A percentile compares a stretch with the other conserved stretches of the same genome.
Evolutionary conservation across 2,329 filamentous ascomycete species (phyloP).

Genomic region (Blumeria hordei): DNA sequence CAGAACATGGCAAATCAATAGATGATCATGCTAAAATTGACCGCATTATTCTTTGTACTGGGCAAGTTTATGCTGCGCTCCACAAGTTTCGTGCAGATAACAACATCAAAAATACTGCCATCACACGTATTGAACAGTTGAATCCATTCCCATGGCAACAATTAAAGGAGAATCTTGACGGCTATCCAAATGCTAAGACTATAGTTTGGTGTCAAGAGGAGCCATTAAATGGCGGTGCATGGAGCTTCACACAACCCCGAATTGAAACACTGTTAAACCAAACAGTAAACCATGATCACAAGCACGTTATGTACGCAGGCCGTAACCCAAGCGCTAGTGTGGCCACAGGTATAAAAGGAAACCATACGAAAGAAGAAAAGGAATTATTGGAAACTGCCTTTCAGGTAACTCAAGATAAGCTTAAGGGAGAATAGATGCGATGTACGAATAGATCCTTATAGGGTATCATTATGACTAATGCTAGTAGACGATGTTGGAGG

Average conservation of each 20-base stretch:
- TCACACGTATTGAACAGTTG: conserved; percentile 90
- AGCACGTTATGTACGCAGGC: conserved; percentile 93
- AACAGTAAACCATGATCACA: conserved; percentile 75
- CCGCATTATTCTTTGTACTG: conserved; percentile 80
- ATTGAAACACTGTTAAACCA: conserved; percentile 91
- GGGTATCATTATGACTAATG: too few relatives aligned
- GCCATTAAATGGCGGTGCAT: conserved; percentile 87
- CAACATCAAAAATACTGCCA: conserved; percentile 69
- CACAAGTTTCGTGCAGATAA: conserved; percentile 77
- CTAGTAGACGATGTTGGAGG: too few relatives aligned
- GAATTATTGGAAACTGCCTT: conserved; percentile 49
- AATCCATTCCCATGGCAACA: conserved; percentile 98
- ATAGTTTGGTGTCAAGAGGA: conserved; percentile 97
- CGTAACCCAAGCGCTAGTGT: conserved; percentile 83
- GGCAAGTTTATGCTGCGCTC: conserved; percentile 79
- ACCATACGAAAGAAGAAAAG: conserved; percentile 79
- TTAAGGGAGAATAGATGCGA: conserved; percentile 27
- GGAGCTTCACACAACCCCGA: conserved; percentile 91
- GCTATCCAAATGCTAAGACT: conserved; percentile 90
- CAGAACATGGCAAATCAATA: conserved; percentile 57
- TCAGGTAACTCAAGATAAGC: conserved; percentile 39
- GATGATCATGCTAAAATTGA: conserved; percentile 68
- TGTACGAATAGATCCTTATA: background rate
- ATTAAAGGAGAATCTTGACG: conserved; percentile 87
- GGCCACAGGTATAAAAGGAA: conserved; percentile 73